phyloP scores from a whole-genome alignment of 306 rosid species.

The Prunus davidiana region DNA sequence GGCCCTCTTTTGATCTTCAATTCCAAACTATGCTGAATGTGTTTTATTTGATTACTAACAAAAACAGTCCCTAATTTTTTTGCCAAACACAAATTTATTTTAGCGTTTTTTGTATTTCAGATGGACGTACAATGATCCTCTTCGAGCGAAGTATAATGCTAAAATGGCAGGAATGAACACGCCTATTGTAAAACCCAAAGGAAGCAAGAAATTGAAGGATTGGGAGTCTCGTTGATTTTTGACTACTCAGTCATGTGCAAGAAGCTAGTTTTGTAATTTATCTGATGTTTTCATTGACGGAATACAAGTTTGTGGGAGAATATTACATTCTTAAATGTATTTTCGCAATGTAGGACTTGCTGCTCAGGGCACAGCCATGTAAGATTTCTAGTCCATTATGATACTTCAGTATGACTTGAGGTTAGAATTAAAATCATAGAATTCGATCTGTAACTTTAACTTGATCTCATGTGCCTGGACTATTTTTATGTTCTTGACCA shows the following conservation, averaged over 20 bases:
- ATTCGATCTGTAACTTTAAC: not conserved
- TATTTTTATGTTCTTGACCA: not conserved
- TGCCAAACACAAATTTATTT: not conserved
- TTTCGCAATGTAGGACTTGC: not conserved
- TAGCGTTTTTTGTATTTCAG: constrained; percentile 40
- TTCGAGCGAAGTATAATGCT: constrained; percentile 84
- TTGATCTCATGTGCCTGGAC: not conserved
- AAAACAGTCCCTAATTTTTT: not conserved
- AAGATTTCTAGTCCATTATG: not conserved
- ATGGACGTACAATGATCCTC: constrained; percentile 98
- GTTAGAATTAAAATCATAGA: not conserved
- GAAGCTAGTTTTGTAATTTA: not conserved
- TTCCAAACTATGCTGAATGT: not conserved
- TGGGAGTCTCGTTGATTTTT: constrained; percentile 65
- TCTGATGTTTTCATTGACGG: not conserved
- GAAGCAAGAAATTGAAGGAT: constrained; percentile 90
- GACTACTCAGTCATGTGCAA: not conserved
- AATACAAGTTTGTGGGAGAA: not conserved
- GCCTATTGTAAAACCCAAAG: constrained; percentile 71
- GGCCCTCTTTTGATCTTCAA: not conserved
- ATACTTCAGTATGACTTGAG: not conserved
- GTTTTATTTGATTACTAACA: not conserved
- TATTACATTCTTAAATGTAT: not conserved
- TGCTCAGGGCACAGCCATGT: not conserved
- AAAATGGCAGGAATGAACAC: constrained; percentile 95